These are phyloP conservation scores for Terana coerulea DNA, from an alignment of 768 basidiomycete species.

Conservation along the genomic window DNA sequence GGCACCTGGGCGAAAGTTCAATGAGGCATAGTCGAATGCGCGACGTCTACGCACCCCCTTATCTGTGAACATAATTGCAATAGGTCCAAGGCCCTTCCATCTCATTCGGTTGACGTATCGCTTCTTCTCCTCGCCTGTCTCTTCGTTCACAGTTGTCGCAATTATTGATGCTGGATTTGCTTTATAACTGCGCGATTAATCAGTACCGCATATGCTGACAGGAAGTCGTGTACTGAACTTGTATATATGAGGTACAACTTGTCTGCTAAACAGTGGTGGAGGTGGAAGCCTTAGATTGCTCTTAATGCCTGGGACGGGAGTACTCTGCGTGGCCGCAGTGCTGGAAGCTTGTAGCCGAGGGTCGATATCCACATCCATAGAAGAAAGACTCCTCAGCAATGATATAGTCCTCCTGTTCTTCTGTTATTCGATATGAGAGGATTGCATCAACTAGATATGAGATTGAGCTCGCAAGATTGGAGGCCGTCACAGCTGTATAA, in stretches of 20 bases:
- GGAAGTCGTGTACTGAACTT: constrained; percentile 42
- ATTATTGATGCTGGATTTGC: constrained; percentile 71
- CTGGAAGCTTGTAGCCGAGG: constrained; percentile 33
- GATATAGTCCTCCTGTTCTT: constrained; percentile 63
- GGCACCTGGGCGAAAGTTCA: constrained; percentile 46
- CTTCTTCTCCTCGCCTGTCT: constrained; percentile 77
- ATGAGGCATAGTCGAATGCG: background rate
- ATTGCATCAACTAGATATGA: constrained; percentile 62
- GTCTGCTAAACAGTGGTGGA: constrained; percentile 85
- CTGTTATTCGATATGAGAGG: constrained; percentile 62
- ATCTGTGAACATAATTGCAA: constrained; percentile 66
- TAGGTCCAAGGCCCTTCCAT: constrained; percentile 83
- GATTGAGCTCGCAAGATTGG: background rate
- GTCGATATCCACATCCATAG: constrained; percentile 43
- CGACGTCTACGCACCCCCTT: constrained; percentile 36
- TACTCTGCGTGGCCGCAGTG: background rate
- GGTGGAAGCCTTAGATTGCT: constrained; percentile 78
- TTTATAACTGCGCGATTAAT: constrained; percentile 55
- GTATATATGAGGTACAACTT: constrained; percentile 76
- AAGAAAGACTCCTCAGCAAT: constrained; percentile 29
- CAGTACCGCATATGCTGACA: background rate
- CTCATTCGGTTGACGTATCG: constrained; percentile 81
- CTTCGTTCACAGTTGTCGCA: constrained; percentile 62
- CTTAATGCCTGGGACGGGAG: constrained; percentile 19
- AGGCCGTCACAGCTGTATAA: background rate